These are phyloP conservation scores for Plenodomus lindquistii DNA, from an alignment of 2,329 filamentous ascomycete species.

Conservation along the genomic window DNA sequence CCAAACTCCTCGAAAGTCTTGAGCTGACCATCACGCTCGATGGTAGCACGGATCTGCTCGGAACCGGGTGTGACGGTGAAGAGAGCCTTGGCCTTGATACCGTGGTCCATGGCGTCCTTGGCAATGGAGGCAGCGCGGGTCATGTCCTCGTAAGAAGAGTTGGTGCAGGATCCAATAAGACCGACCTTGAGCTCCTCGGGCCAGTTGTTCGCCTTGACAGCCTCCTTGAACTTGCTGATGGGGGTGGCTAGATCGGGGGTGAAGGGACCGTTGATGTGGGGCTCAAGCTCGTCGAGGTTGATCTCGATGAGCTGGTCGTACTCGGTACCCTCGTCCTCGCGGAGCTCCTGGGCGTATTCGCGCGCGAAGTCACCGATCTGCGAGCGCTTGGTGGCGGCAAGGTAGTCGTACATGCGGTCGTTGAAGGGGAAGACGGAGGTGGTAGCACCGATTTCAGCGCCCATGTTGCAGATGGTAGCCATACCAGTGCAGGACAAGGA, in stretches of 20 bases:
- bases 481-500: constrained; percentile 81
- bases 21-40: constrained; percentile 83
- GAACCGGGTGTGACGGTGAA: constrained; percentile 97
- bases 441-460: constrained; percentile 73
- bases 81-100: constrained; percentile 87
- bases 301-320: constrained; percentile 97
- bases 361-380: constrained; percentile 90
- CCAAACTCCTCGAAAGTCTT: constrained; percentile 96
- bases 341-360: constrained; percentile 80
- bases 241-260: constrained; percentile 97
- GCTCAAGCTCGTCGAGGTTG: constrained; percentile 92
- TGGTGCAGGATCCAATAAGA: constrained; percentile 97
- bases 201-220: constrained; percentile 93
- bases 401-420: constrained; percentile 96
- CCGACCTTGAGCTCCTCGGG: constrained; percentile 95
- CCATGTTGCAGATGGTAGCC: constrained; percentile 68
- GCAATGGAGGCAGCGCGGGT: constrained; percentile 89
- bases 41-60: constrained; percentile 91
- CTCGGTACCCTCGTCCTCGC: constrained; percentile 84
- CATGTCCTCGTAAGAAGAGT: constrained; percentile 90
- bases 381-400: constrained; percentile 85
- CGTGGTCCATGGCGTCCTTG: constrained; percentile 86
- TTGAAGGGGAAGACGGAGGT: constrained; percentile 98
- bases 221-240: constrained; percentile 95
- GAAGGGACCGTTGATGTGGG: constrained; percentile 98